phyloP scores from a whole-genome alignment of 805 yeast genomes.

The Ogataea chonburiensis region DNA sequence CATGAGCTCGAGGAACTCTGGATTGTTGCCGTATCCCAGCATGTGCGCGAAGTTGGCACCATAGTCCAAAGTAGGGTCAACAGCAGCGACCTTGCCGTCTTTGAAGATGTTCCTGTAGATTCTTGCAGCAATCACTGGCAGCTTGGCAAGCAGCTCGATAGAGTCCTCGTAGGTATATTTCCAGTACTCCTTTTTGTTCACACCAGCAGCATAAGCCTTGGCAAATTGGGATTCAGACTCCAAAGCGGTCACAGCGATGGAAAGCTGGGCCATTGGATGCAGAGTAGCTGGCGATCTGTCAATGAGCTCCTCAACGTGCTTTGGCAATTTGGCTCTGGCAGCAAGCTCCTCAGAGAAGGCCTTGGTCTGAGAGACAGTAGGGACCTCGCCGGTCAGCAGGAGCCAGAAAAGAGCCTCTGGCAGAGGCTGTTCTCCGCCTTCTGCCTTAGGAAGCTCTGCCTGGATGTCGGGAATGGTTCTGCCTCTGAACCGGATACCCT shows the following conservation, averaged over 20 bases:
- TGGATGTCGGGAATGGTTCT: conserved; percentile 78
- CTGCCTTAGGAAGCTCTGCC: conserved; percentile 70
- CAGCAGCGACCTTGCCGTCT: conserved; percentile 64
- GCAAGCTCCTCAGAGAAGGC: conserved; percentile 75
- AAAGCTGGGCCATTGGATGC: conserved; percentile 90
- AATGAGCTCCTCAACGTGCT: conserved; percentile 69
- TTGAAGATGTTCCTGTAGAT: conserved; percentile 83
- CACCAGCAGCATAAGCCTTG: conserved; percentile 83
- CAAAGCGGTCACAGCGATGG: conserved; percentile 77
- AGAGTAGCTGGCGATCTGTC: conserved; percentile 72
- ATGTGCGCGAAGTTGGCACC: conserved; percentile 60
- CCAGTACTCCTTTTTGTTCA: conserved; percentile 82
- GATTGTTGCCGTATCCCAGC: conserved; percentile 58
- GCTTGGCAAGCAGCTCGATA: conserved; percentile 74
- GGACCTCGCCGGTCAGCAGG: conserved; percentile 78
- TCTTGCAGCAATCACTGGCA: conserved; percentile 78
- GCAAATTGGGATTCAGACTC: conserved; percentile 82
- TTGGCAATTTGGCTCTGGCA: conserved; percentile 74
- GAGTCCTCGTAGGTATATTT: conserved; percentile 79
- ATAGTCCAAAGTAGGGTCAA: conserved; percentile 59
- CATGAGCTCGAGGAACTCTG: conserved; percentile 74
- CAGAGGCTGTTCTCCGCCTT: conserved; percentile 59
- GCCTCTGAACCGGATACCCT: conserved; percentile 86
- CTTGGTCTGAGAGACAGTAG: conserved; percentile 67
- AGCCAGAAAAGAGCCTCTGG: conserved; percentile 87